Conservation (phyloP, 1,139 yeast species). For the Candida pseudoviswanathii region DNA sequence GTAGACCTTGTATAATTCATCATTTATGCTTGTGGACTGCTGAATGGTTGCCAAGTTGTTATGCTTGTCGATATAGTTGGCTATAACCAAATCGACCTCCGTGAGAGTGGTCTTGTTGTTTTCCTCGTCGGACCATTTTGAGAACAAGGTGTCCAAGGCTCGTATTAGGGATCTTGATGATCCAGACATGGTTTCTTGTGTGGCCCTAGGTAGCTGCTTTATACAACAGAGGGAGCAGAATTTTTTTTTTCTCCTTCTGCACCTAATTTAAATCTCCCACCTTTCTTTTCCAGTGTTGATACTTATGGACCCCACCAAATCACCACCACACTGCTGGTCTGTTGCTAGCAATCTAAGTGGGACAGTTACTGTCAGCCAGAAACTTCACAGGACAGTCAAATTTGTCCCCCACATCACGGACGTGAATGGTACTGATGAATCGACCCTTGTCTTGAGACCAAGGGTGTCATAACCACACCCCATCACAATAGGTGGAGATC, state of each 20-base stretch:
- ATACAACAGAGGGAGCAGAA: neutral
- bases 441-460: neutral
- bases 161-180: constrained; percentile 37
- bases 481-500: neutral
- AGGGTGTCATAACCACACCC: neutral
- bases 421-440: neutral
- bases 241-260: neutral
- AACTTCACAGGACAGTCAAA: no score
- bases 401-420: no score
- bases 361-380: no score
- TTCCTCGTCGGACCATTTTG: constrained; percentile 26
- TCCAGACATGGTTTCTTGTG: constrained; percentile 26
- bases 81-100: constrained; percentile 22
- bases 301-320: neutral
- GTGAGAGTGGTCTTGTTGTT: constrained; percentile 15
- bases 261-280: neutral
- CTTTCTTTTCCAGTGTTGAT: neutral
- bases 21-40: constrained; percentile 45
- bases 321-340: neutral
- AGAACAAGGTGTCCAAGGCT: constrained; percentile 32
- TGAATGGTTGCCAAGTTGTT: constrained; percentile 37
- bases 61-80: constrained; percentile 38
- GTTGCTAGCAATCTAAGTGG: no score
- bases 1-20: constrained; percentile 51
- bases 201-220: neutral